Conservation (phyloP, 2,329 filamentous ascomycete genomes). For the Fusarium secorum region DNA sequence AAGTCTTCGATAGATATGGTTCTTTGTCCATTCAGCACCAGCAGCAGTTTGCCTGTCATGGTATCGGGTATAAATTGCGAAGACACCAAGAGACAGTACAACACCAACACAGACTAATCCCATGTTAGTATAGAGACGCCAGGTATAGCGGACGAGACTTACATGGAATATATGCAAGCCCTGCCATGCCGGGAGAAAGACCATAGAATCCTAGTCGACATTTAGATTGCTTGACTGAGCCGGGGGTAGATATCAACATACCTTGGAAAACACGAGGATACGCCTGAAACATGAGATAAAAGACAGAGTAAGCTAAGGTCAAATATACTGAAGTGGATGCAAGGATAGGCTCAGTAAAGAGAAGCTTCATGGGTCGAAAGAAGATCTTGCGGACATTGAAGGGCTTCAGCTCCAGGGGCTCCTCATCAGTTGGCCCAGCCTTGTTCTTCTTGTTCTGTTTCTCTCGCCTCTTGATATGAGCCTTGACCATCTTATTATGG, state of each 20-base stretch:
- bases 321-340: constrained; percentile 57
- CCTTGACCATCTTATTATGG: constrained; percentile 57
- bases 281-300: constrained; percentile 62
- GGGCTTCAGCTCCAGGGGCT: constrained; percentile 46
- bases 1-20: constrained; percentile 47
- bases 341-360: constrained; percentile 60
- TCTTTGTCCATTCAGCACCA: constrained; percentile 44
- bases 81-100: constrained; percentile 34
- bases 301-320: constrained; percentile 59
- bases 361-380: constrained; percentile 57
- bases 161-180: constrained; percentile 58
- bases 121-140: neutral
- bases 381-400: constrained; percentile 55
- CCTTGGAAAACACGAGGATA: constrained; percentile 59
- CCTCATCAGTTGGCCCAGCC: constrained; percentile 46
- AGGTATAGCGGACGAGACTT: constrained; percentile 33
- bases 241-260: neutral
- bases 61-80: constrained; percentile 41
- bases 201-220: constrained; percentile 46
- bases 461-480: constrained; percentile 55
- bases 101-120: constrained; percentile 39
- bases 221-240: neutral
- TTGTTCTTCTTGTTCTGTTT: constrained; percentile 55
- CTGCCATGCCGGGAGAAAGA: constrained; percentile 56
- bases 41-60: constrained; percentile 38